Evolutionary conservation across 78 protist species (phyloP).

Genomic region (Tieghemostelium lacteum): DNA sequence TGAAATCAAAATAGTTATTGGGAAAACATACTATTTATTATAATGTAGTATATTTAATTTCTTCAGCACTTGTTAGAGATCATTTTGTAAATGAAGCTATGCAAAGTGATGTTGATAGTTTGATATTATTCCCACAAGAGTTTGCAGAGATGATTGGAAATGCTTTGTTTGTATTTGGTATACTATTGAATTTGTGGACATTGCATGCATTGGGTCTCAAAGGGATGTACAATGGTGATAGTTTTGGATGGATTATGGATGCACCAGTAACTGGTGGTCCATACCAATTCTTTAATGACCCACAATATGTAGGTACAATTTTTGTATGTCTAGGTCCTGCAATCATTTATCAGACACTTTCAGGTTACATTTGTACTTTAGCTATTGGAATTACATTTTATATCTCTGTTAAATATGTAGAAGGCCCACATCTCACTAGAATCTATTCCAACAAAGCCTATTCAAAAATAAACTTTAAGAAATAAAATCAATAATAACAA

Average conservation of each 20-base stretch:
- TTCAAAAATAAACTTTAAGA: constrained; percentile 62
- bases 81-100: constrained; percentile 61
- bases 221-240: constrained; percentile 84
- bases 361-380: constrained; percentile 59
- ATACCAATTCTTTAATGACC: constrained; percentile 56
- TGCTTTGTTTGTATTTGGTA: constrained; percentile 63
- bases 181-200: constrained; percentile 69
- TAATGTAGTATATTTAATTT: constrained; percentile 67
- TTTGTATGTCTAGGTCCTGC: constrained; percentile 67
- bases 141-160: constrained; percentile 33
- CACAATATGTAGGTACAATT: constrained; percentile 84
- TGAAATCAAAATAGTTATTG: constrained; percentile 8
- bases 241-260: constrained; percentile 75
- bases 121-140: constrained; percentile 23
- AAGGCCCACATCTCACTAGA: constrained; percentile 64
- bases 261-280: constrained; percentile 75
- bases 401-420: constrained; percentile 73
- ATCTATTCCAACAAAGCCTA: constrained; percentile 43
- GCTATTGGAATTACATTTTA: constrained; percentile 63
- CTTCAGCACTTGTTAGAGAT: constrained; percentile 70
- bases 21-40: constrained; percentile 74
- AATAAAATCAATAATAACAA: too few relatives aligned
- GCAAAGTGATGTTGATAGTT: background rate
- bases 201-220: constrained; percentile 68
- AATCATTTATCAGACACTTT: constrained; percentile 37